Evolutionary conservation across 495 filamentous ascomycete genomes (phyloP), one percentile per base, ranked within the genome.

Genomic region (Neurospora sp.): DNA sequence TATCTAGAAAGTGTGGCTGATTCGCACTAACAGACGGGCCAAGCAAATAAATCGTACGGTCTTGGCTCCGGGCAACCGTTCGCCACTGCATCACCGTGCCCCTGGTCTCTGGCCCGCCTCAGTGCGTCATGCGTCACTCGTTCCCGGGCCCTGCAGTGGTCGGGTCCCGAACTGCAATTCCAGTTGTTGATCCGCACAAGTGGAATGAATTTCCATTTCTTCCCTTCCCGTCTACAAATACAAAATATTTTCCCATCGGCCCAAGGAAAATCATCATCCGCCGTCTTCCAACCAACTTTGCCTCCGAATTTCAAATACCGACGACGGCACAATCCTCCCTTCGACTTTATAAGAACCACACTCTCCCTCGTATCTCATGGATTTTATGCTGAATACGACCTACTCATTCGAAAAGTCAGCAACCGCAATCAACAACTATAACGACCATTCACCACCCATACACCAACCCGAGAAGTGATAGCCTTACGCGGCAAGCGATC

Each of bases 371-470:
- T 71, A 23, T 44, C 76, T 72, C 76, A 79, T 79, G 77, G 77
- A 79, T 77, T 74, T 73, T 73, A 62, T 70, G 31, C 69, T 70
- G 54, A 72, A 69, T 46, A 18, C 62, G 59, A 31, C 11, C 62
- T 71, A 39, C 35, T 70, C 62, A 70, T 71, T 70, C 6, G 44
- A 59, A 54, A 76, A 18, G 71, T 40, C 46, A 35, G 41, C 39
- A 66, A 46, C 16, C 31, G 40, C 38, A n/a, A 48, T 69, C 38
- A 71, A 20, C 59, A 41, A 71, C 35, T 73, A 73, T 5, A 71
- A 73, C 69, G 41, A 54, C 27, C 72, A 75, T 72, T 72, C 74
- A 35, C 77, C 77, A 69, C 77, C 76, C 20, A 75, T 74, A 76
- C 62, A 72, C 40, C 69, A 48, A 71, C 40, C 73, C 14, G 40